Evolutionary conservation across 83 land plant species (phyloP), one percentile per base, ranked within the genome.

Genomic region (Picea abies): DNA sequence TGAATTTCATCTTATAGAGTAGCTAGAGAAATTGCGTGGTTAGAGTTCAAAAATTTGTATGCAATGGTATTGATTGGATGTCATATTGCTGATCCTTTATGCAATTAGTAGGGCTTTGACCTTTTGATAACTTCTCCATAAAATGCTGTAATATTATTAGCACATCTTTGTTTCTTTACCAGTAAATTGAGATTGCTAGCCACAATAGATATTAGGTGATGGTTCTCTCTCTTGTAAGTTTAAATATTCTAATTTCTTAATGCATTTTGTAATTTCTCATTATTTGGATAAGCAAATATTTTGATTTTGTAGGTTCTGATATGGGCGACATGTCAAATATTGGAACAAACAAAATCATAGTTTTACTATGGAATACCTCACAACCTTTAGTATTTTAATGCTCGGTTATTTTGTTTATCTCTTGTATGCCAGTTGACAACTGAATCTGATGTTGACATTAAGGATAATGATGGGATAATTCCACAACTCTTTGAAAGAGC

Each of bases 361-460:
- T 32, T 17, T n/a, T 17, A 70, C 17, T 15, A 35, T 2, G 37
- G 39, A 19, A 41, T 37, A 70, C 16, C 19, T 70, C 39, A 0
- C 15, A n/a, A 39, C 49, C 3, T 29, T 72, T 25, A 20, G 3
- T 10, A 73, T 44, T n/a, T n/a, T 67, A 16, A 67, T 29, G 37
- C 32, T 16, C 29, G 26, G 71, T 12, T 70, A 37, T 35, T 70
- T 37, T 37, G 8, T 70, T 39, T 44, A 20, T 44, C n/a, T 73
- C 25, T 19, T 73, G 14, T 73, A 44, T 73, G 77, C 49, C 77
- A 73, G 76, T 9, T 73, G 77, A 73, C 77, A 73, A 44, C 77
- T 41, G 9, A 73, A 73, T 41, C 5, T n/a, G 77, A 73, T 49
- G 44, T 52, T 10, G 22, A 39, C 39, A 73, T 44, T 19, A 22